Conservation (phyloP, 306 rosid species). For the Rosa chinensis region DNA sequence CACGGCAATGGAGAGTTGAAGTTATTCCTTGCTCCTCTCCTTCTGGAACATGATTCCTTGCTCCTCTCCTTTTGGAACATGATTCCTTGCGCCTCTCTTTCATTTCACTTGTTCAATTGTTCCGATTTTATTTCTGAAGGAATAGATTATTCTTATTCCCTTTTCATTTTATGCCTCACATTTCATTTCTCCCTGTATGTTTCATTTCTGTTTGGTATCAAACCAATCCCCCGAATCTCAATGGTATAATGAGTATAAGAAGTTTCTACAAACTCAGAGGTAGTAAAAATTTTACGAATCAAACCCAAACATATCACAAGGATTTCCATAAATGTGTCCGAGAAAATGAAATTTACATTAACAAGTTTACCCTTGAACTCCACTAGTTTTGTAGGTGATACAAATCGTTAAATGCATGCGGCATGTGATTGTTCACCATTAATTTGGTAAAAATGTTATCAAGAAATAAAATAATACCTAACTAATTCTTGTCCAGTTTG, state of each 20-base stretch:
- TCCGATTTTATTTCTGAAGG: neutral
- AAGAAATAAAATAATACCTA: slow-evolving; percentile 54
- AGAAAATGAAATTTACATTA: neutral
- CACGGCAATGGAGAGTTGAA: neutral
- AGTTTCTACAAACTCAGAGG: neutral
- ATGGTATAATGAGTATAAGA: neutral
- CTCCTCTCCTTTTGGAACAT: too few species aligned
- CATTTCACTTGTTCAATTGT: neutral
- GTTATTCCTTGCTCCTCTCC: neutral
- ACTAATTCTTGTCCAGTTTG: slow-evolving; percentile 23
- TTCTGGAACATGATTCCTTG: too few species aligned
- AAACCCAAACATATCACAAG: too few species aligned
- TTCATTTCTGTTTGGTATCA: neutral
- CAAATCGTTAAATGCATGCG: neutral
- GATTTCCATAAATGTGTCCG: too few species aligned
- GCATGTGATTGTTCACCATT: slow-evolving; percentile 22
- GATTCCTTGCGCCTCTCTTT: too few species aligned
- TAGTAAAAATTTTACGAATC: too few species aligned
- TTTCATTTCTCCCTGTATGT: neutral
- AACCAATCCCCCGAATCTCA: neutral
- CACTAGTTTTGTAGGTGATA: slow-evolving; percentile 12
- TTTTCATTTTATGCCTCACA: neutral
- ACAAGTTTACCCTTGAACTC: neutral
- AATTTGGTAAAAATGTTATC: slow-evolving; percentile 14
- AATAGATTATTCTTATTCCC: too few species aligned